phyloP scores from a whole-genome alignment of 2,329 filamentous ascomycete species.

The Claviceps humidiphila region DNA sequence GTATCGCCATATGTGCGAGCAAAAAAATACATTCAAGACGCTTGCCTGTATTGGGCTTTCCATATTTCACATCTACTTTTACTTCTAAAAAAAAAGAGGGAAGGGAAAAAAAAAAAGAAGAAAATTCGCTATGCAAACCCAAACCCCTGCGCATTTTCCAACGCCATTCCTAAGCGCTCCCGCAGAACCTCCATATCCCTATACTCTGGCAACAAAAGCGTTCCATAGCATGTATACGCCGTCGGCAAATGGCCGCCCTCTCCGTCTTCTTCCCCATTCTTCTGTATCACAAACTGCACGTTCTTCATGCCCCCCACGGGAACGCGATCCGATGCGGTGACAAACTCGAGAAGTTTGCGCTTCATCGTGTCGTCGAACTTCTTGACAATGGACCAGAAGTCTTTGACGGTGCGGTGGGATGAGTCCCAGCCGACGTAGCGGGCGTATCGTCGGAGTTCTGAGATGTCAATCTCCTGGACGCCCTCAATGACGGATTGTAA shows the following conservation, averaged over 20 bases:
- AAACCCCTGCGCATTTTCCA: conserved; percentile 83
- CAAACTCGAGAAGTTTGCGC: conserved; percentile 74
- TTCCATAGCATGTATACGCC: conserved; percentile 88
- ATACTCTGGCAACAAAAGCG: conserved; percentile 76
- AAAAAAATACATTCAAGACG: no score
- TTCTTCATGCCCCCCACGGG: conserved; percentile 76
- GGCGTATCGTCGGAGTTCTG: conserved; percentile 55
- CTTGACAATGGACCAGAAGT: conserved; percentile 77
- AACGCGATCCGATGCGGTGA: conserved; percentile 82
- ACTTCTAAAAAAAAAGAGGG: background rate
- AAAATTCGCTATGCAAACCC: conserved; percentile 49
- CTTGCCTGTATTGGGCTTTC: no score
- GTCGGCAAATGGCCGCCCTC: conserved; percentile 55
- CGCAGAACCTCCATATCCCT: conserved; percentile 53
- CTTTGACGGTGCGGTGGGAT: conserved; percentile 52
- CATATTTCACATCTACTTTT: no score
- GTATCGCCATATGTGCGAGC: no score
- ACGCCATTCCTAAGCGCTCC: conserved; percentile 67
- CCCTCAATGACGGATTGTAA: conserved; percentile 77
- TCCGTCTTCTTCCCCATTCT: conserved; percentile 51
- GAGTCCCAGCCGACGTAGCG: conserved; percentile 74
- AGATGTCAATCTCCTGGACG: conserved; percentile 63
- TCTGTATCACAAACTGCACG: conserved; percentile 72
- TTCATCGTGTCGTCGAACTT: conserved; percentile 55
- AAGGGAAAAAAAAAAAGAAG: background rate